These are phyloP conservation scores for Lactuca saligna DNA, from an alignment of 129 eudicot genomes.

Conservation along the genomic window DNA sequence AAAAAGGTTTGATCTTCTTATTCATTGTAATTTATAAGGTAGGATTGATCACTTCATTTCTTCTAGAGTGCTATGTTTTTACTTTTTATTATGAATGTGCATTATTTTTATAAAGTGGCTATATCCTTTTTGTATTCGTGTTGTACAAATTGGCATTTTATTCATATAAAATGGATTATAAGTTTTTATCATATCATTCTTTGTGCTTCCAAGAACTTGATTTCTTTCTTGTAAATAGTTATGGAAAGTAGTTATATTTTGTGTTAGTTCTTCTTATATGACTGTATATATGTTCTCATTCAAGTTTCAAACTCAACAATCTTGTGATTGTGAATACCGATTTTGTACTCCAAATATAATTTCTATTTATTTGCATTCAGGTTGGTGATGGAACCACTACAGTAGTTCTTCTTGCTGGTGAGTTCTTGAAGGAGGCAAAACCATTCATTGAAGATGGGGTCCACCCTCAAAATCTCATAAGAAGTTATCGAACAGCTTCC, in stretches of 20 bases:
- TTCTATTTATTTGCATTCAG: conserved; percentile 36
- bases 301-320: background rate
- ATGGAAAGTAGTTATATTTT: background rate
- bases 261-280: background rate
- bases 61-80: too few relatives aligned
- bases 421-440: conserved; percentile 91
- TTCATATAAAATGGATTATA: background rate
- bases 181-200: background rate
- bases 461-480: conserved; percentile 91
- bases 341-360: conserved; percentile 5
- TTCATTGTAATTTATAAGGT: too few relatives aligned
- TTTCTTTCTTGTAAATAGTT: too few relatives aligned
- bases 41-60: too few relatives aligned
- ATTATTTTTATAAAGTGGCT: background rate
- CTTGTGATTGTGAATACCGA: background rate
- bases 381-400: conserved; percentile 99
- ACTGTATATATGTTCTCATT: background rate
- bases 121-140: background rate
- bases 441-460: conserved; percentile 98
- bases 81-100: background rate
- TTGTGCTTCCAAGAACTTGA: background rate
- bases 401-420: conserved; percentile 96
- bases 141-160: background rate
- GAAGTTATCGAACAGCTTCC: conserved; percentile 73
- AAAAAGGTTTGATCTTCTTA: too few relatives aligned